Base-by-base conservation (phyloP, 441 rosid genomes). In the Viola pubescens region DNA sequence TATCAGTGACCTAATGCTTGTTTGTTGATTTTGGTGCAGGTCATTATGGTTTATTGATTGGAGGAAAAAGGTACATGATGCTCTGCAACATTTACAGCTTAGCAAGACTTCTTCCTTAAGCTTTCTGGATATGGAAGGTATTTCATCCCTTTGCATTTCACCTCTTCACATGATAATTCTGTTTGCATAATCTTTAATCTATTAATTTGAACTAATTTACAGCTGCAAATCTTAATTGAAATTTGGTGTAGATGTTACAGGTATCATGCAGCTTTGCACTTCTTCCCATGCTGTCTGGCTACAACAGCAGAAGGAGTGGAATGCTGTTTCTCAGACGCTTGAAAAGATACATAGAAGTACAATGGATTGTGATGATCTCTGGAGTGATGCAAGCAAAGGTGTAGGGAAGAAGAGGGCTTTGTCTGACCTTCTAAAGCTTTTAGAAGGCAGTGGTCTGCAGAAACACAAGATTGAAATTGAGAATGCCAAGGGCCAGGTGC, bases 321-420 rank as follows among this genome's bases (percentile, higher is more conserved):
- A 70, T 65, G 76, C 26, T 34, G 47, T 87, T 68, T 78, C 85
- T 82, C 60, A 54, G 58, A 73, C 78, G 5, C 83, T 91, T 62
- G 83, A 80, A 71, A 71, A 56, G 47, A 73, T 91, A 66, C 79
- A 74, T 72, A 69, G 62, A 54, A 73, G 60, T 52, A 65, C 82
- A 48, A 63, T 76, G 37, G 76, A 74, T 73, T 85, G 82, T 75
- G 79, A 80, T 70, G 72, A 77, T 58, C 78, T 86, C 47, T 91
- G 98, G 98, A 84, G 75, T 71, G 88, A 86, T 67, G 69, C 50
- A 46, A 75, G 70, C 62, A 90, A 74, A 74, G 73, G 67, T 55
- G 55, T 75, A n/a, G 83, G 83, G 56, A 94, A 94, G 83, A 87
- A 75, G 77, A 78, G 90, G 75, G 96, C 79, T 5, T 75, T 89